A percentile compares a stretch with the other conserved stretches of the same genome.
Conservation (phyloP, 2,329 filamentous ascomycete species). For the Botrytis aclada region DNA sequence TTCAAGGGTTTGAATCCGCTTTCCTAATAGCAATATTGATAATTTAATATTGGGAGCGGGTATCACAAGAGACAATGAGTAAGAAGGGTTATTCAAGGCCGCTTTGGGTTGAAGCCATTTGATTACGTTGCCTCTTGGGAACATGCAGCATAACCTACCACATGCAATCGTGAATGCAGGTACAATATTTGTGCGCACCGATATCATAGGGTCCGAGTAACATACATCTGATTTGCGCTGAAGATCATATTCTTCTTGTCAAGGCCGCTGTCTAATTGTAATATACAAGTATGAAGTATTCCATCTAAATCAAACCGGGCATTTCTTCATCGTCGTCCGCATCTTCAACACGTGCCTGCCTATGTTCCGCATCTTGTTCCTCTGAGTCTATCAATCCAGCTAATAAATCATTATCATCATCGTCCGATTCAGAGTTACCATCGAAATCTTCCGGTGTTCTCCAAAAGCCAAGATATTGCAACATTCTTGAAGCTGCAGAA, state of each 20-base stretch:
- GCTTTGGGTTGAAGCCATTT: not conserved
- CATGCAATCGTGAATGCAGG: not conserved
- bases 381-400: not conserved
- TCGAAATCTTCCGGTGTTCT: slow-evolving; percentile 10
- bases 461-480: slow-evolving; percentile 29
- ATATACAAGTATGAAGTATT: not conserved
- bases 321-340: not conserved
- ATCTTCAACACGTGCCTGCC: slow-evolving; percentile 3
- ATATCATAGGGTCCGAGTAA: not conserved
- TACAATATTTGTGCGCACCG: not conserved
- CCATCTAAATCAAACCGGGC: not conserved
- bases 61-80: not conserved
- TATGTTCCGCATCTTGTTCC: not conserved
- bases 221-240: not conserved
- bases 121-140: not conserved
- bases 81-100: not conserved
- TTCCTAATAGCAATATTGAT: not conserved
- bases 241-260: not conserved
- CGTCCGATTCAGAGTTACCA: not conserved
- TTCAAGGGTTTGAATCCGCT: not conserved
- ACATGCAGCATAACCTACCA: not conserved
- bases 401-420: slow-evolving; percentile 3
- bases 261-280: not conserved
- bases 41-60: not conserved
- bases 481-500: slow-evolving; percentile 24